A percentile compares a stretch with the other conserved stretches of the same genome.
Evolutionary conservation across 2,329 filamentous ascomycete species (phyloP).

Genomic region (Akanthomyces lecanii): DNA sequence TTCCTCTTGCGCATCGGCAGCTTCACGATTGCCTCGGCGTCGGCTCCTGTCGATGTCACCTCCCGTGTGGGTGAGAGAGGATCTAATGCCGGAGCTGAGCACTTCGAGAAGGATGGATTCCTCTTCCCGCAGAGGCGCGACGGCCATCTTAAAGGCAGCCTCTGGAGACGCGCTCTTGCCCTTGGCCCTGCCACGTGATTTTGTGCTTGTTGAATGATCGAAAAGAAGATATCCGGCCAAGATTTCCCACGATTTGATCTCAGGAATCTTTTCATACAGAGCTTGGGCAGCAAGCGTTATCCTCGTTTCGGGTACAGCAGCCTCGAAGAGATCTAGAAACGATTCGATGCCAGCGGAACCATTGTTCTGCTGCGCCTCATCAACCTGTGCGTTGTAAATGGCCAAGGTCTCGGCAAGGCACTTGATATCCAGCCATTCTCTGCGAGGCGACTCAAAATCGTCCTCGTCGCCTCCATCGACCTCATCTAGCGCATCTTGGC

Average conservation of each 20-base stretch:
- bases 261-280: slow-evolving; percentile 75
- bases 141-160: slow-evolving; percentile 62
- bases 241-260: slow-evolving; percentile 82
- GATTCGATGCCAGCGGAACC: slow-evolving; percentile 44
- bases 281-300: slow-evolving; percentile 83
- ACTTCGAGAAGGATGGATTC: slow-evolving; percentile 85
- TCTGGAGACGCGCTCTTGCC: slow-evolving; percentile 52
- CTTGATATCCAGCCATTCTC: slow-evolving; percentile 89
- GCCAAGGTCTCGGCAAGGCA: slow-evolving; percentile 80
- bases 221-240: slow-evolving; percentile 87
- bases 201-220: slow-evolving; percentile 71
- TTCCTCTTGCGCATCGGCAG: slow-evolving; percentile 69
- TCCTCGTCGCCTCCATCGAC: slow-evolving; percentile 69
- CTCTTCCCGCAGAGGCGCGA: slow-evolving; percentile 70
- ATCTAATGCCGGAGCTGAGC: slow-evolving; percentile 75
- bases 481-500: slow-evolving; percentile 72
- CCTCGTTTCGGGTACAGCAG: slow-evolving; percentile 68
- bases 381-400: slow-evolving; percentile 70
- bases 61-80: slow-evolving; percentile 58
- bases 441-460: slow-evolving; percentile 69
- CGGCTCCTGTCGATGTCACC: slow-evolving; percentile 60
- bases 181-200: slow-evolving; percentile 45
- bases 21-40: slow-evolving; percentile 56
- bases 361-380: slow-evolving; percentile 49
- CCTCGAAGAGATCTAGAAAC: slow-evolving; percentile 54